These are phyloP conservation scores for Aegilops umbellulata DNA, from an alignment of 176 grass and related monocot genomes.

Conservation along the genomic window DNA sequence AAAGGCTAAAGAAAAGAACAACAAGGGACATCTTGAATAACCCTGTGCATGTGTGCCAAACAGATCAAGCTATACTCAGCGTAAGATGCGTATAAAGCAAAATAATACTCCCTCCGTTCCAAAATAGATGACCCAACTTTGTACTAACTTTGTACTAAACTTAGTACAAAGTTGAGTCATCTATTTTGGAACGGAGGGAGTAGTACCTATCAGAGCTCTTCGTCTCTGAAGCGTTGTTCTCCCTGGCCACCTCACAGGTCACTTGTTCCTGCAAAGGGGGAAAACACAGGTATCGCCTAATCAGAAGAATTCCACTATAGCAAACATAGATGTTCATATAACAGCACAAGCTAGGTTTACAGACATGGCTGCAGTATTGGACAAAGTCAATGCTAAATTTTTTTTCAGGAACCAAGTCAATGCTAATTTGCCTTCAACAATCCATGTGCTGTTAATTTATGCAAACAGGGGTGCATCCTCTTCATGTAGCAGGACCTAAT, in stretches of 20 bases:
- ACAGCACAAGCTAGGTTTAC: not conserved
- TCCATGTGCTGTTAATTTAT: not conserved
- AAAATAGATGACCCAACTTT: no score
- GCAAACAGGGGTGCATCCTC: not conserved
- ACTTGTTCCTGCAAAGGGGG: slow-evolving; percentile 40
- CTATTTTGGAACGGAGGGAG: no score
- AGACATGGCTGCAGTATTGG: not conserved
- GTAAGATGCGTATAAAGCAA: slow-evolving; percentile 3
- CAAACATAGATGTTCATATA: not conserved
- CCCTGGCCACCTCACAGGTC: slow-evolving; percentile 23
- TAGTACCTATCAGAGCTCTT: slow-evolving; percentile 47
- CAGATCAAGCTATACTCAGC: not conserved
- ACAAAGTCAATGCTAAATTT: not conserved
- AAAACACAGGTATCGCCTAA: not conserved
- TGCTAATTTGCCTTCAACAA: not conserved
- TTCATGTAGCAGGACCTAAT: not conserved
- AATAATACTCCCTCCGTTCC: no score
- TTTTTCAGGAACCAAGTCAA: not conserved
- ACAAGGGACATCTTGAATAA: not conserved
- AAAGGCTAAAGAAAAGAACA: slow-evolving; percentile 8
- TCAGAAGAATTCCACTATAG: not conserved
- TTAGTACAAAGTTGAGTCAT: no score
- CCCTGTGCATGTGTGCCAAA: not conserved
- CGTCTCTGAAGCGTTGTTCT: slow-evolving; percentile 21
- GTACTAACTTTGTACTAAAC: no score